Percentiles rank a stretch among this genome's conserved stretches.
These are phyloP conservation scores for Chalciporus chontae DNA, from an alignment of 768 basidiomycete genomes.

Conservation along the genomic window DNA sequence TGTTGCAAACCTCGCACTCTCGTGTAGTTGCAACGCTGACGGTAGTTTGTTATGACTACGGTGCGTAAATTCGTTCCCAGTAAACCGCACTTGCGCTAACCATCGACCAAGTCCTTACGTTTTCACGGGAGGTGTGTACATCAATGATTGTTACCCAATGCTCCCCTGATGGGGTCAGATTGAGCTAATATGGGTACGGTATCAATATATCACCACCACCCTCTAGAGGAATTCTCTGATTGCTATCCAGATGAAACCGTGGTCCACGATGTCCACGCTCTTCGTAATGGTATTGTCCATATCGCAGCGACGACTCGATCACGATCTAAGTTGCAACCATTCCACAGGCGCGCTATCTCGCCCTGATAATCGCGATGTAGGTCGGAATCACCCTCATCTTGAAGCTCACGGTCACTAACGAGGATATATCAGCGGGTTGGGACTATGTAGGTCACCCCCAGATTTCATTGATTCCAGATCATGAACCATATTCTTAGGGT, in stretches of 20 bases:
- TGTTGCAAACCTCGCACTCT: background rate
- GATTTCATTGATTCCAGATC: background rate
- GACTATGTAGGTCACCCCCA: constrained; percentile 2
- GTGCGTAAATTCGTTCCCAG: background rate
- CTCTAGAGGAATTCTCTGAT: background rate
- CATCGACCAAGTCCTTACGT: constrained; percentile 5
- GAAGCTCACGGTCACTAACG: constrained; percentile 1
- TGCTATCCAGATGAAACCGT: constrained; percentile 7
- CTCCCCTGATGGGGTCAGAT: background rate
- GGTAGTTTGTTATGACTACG: constrained; percentile 10
- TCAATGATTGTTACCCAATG: background rate
- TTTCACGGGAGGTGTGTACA: constrained; percentile 6
- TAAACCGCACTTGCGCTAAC: background rate
- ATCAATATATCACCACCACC: background rate
- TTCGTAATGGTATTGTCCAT: constrained; percentile 9
- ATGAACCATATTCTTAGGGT: background rate
- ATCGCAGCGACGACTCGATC: background rate
- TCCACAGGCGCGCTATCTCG: background rate
- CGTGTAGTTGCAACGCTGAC: background rate
- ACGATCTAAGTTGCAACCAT: background rate
- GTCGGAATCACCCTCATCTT: constrained; percentile 2
- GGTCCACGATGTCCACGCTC: constrained; percentile 9
- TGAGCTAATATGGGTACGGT: constrained; percentile 14
- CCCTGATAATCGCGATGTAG: background rate
- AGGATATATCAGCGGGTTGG: background rate